A percentile compares a stretch with the other conserved stretches of the same genome.
These are phyloP conservation scores for Dioscorea cayenensis DNA, from an alignment of 116 monocot species.

Conservation along the genomic window DNA sequence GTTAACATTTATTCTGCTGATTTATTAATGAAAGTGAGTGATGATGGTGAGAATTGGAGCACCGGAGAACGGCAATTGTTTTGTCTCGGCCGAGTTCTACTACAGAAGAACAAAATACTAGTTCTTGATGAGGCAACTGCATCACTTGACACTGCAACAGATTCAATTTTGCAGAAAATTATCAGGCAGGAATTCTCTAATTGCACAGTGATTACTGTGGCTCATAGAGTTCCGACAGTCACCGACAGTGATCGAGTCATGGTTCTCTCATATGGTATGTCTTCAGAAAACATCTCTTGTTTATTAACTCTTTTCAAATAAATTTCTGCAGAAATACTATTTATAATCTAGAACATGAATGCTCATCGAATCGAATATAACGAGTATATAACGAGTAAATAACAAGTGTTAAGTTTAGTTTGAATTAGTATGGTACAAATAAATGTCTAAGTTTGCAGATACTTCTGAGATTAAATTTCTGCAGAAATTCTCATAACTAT, in stretches of 20 bases:
- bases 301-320: background rate
- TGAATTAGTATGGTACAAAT: no score
- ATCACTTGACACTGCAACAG: conserved; percentile 60
- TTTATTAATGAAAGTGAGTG: conserved; percentile 25
- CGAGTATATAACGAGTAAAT: no score
- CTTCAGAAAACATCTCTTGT: background rate
- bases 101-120: conserved; percentile 47
- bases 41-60: conserved; percentile 70
- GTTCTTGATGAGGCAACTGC: conserved; percentile 73
- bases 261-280: conserved; percentile 61
- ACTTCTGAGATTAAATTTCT: no score
- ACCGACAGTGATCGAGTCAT: conserved; percentile 63
- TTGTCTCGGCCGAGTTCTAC: conserved; percentile 56
- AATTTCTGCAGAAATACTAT: no score
- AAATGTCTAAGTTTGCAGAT: no score
- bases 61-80: conserved; percentile 62
- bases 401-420: no score
- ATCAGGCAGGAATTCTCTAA: conserved; percentile 46
- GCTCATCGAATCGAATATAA: no score
- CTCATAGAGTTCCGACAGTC: conserved; percentile 63
- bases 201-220: conserved; percentile 63
- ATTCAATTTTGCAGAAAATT: conserved; percentile 44
- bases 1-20: background rate
- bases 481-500: no score
- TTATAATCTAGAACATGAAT: no score